Base-by-base conservation (phyloP, 179 eudicot species). In the Beta lomatogona region DNA sequence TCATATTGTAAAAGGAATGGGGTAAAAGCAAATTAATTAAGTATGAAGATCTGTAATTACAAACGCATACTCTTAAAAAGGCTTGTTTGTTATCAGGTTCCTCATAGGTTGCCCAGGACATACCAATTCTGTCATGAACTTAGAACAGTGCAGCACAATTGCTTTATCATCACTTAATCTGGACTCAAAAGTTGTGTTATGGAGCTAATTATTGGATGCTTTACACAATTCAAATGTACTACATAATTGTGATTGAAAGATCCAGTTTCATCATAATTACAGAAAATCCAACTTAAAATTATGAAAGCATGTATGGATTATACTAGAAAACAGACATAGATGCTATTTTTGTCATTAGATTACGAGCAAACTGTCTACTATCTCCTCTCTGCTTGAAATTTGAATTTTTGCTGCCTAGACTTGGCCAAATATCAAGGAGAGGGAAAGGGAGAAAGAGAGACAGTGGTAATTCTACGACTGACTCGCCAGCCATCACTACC, bases 381-480 rank as follows among this genome's bases (percentile, higher is more conserved):
- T 41, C 54, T 0, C 31, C 63, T 52, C 69, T 64, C 61, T 61
- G 31, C 22, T 71, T 68, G 53, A 18, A 25, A 31, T 44, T 22
- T 66, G 73, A 57, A 13, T 36, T 31, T 54, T 61, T 44, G 52
- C 66, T n/a, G 55, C 57, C 59, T 6, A 11, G 57, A 10, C 13
- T n/a, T 22, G 21, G 67, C 74, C 54, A 81, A 53, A 67, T n/a
- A 76, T 12, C 41, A 15, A 45, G 41, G 55, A n/a, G 44, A 66
- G 25, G 66, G 22, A 65, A 66, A 60, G 61, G n/a, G 60, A 64
- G 11, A 48, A 28, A 25, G 19, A 71, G 58, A 22, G 75, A 36
- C 68, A 53, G 63, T 25, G n/a, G 65, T 64, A 44, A 50, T 12
- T 63, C 44, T 16, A 57, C 25, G 15, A 25, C 28, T 67, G 60